Percentiles rank a stretch among this genome's conserved stretches.
These are phyloP conservation scores for Irpex sp. DNA, from an alignment of 1,284 basidiomycete genomes.

Conservation along the genomic window DNA sequence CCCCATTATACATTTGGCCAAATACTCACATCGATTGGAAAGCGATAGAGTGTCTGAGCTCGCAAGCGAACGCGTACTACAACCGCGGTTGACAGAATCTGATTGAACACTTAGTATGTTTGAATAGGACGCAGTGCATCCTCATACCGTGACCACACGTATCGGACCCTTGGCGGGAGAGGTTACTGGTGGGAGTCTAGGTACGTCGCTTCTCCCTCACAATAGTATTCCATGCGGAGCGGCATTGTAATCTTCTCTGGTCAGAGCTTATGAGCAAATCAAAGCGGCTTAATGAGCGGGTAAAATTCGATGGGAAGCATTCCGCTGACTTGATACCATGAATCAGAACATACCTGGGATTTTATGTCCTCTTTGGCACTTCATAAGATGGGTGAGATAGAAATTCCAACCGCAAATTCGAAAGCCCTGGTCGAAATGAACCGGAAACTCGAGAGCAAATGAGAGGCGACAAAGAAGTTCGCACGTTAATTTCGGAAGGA, in stretches of 20 bases:
- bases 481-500: slow-evolving; percentile 9
- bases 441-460: background rate
- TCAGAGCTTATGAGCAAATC: background rate
- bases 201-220: too few species aligned
- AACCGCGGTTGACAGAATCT: background rate
- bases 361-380: background rate
- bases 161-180: background rate
- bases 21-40: background rate
- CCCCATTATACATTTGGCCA: background rate
- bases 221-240: too few species aligned
- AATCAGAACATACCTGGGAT: background rate
- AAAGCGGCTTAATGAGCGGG: background rate
- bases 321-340: background rate
- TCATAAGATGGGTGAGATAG: background rate
- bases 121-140: background rate
- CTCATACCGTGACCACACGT: background rate
- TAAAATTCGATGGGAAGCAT: background rate
- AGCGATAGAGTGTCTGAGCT: background rate
- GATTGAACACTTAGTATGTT: background rate
- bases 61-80: background rate
- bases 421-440: background rate
- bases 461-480: background rate
- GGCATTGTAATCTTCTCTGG: background rate
- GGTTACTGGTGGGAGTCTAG: too few species aligned
- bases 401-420: background rate